Conservation (phyloP, 495 filamentous ascomycete species). For the Neurospora sp. region DNA sequence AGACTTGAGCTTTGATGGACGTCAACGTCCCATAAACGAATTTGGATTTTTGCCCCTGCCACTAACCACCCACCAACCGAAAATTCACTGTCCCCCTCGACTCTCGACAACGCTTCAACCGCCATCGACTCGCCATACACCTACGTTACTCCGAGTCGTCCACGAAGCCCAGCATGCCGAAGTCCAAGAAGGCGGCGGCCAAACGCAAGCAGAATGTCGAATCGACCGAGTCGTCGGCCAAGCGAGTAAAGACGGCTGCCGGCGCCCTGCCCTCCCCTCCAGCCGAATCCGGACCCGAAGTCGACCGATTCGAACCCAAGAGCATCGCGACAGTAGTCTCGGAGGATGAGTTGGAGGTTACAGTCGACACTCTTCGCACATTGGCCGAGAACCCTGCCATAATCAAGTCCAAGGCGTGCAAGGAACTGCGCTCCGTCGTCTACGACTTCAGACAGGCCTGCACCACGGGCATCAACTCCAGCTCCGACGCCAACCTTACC, state of each 20-base stretch:
- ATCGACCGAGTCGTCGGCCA: constrained; percentile 15
- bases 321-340: constrained; percentile 26
- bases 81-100: not conserved
- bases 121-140: not conserved
- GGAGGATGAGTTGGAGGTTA: constrained; percentile 36
- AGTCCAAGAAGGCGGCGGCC: constrained; percentile 15
- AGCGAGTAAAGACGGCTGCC: constrained; percentile 14
- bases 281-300: constrained; percentile 8
- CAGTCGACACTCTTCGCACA: constrained; percentile 32
- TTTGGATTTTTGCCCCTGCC: not conserved
- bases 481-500: constrained; percentile 28
- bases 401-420: constrained; percentile 37
- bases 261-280: constrained; percentile 22
- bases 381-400: constrained; percentile 31
- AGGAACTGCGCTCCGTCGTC: constrained; percentile 34
- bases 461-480: constrained; percentile 32
- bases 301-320: constrained; percentile 15
- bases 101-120: not conserved
- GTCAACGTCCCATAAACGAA: not conserved
- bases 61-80: not conserved
- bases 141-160: not conserved
- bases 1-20: not conserved
- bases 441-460: constrained; percentile 38
- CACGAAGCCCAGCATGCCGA: constrained; percentile 10
- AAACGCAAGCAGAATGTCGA: constrained; percentile 16